Evolutionary conservation across 2,329 filamentous ascomycete species (phyloP).

Genomic region (Stagonosporopsis cucurbitacearum): DNA sequence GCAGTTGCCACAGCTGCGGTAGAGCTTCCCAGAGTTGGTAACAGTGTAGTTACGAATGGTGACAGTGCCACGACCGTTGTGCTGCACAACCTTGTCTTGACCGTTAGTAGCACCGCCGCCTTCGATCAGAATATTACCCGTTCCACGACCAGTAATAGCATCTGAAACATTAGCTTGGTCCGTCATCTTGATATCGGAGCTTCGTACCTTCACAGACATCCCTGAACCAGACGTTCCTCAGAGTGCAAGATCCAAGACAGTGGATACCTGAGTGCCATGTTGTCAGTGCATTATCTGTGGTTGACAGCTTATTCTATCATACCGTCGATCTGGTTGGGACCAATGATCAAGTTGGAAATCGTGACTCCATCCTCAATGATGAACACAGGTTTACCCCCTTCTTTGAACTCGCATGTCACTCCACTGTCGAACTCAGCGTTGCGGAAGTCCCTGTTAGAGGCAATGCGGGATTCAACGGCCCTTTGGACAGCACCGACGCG

Average conservation of each 20-base stretch:
- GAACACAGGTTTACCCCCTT: constrained; percentile 49
- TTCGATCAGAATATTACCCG: too few species aligned
- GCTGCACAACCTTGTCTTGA: too few species aligned
- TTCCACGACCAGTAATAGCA: neutral
- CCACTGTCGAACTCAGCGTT: constrained; percentile 7
- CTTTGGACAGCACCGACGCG: neutral
- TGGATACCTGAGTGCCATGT: neutral
- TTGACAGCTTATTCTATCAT: constrained; percentile 3
- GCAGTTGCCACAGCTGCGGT: too few species aligned
- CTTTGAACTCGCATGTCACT: neutral
- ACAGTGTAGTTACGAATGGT: too few species aligned
- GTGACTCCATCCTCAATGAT: constrained; percentile 55
- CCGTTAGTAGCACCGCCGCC: too few species aligned
- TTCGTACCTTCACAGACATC: neutral
- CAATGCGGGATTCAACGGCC: neutral
- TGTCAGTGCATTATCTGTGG: neutral
- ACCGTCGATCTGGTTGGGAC: constrained; percentile 54
- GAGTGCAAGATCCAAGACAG: neutral
- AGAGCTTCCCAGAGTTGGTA: too few species aligned
- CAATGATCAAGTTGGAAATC: constrained; percentile 59
- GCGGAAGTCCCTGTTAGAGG: neutral
- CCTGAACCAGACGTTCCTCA: neutral
- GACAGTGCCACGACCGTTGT: too few species aligned
- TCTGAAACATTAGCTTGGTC: neutral
- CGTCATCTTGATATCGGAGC: neutral